Evolutionary conservation across 768 basidiomycete species (phyloP).

Genomic region (Lactarius vividus): DNA sequence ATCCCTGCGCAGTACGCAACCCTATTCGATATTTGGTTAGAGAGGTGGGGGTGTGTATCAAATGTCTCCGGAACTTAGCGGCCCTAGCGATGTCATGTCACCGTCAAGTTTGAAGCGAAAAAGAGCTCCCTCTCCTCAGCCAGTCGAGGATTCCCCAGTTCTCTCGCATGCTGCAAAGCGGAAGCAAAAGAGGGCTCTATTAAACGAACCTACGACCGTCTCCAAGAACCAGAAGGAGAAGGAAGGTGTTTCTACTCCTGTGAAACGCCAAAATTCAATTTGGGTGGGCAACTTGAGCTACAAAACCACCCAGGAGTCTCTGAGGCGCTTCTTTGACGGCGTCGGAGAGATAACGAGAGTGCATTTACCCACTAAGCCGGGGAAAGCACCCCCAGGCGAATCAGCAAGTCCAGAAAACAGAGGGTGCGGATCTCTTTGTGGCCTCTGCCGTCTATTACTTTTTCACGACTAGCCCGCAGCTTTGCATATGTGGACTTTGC

Average conservation of each 20-base stretch:
- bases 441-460: neutral
- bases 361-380: conserved; percentile 79
- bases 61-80: neutral
- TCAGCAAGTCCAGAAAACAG: conserved; percentile 63
- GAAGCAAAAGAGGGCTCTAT: conserved; percentile 51
- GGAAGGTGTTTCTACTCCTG: conserved; percentile 24
- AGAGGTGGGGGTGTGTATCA: too few species aligned
- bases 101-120: conserved; percentile 7
- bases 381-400: conserved; percentile 38
- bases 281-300: conserved; percentile 97
- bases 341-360: conserved; percentile 75
- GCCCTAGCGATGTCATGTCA: neutral
- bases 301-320: conserved; percentile 76
- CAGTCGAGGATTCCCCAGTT: conserved; percentile 43
- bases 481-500: conserved; percentile 97
- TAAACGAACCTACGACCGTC: conserved; percentile 34
- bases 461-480: conserved; percentile 40
- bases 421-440: conserved; percentile 46
- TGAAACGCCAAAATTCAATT: conserved; percentile 77
- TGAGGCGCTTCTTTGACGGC: conserved; percentile 67
- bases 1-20: too few species aligned
- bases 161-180: conserved; percentile 77
- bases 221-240: conserved; percentile 40
- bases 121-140: conserved; percentile 10
- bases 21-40: too few species aligned